Conservation (phyloP, 2,329 filamentous ascomycete species). For the Myriosclerotinia duriaeana region DNA sequence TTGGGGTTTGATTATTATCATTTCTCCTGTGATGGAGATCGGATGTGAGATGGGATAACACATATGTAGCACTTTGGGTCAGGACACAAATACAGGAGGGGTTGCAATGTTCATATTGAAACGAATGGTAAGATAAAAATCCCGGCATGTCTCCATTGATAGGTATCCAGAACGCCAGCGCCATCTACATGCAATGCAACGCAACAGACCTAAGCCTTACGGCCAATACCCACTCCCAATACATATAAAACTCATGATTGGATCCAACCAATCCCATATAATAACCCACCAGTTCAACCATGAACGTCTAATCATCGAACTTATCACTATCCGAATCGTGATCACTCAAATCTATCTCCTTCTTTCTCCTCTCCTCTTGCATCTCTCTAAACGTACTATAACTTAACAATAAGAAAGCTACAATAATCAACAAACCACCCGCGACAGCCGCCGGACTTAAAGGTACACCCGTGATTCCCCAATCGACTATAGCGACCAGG, state of each 20-base stretch:
- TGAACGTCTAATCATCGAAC: slow-evolving; percentile 40
- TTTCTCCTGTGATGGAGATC: neutral
- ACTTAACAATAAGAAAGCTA: slow-evolving; percentile 81
- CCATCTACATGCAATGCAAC: slow-evolving; percentile 15
- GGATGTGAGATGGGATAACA: neutral
- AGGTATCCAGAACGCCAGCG: slow-evolving; percentile 9
- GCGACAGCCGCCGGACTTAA: slow-evolving; percentile 72
- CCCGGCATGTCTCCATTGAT: neutral
- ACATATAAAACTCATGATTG: neutral
- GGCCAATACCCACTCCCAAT: neutral
- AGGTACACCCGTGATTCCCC: slow-evolving; percentile 75
- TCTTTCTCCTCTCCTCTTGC: slow-evolving; percentile 73
- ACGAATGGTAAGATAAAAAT: neutral
- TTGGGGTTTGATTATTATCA: neutral
- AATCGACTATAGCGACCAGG: slow-evolving; percentile 89
- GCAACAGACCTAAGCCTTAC: neutral
- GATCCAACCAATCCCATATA: neutral
- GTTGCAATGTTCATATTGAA: neutral
- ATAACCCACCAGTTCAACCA: neutral
- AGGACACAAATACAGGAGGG: neutral
- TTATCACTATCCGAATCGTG: slow-evolving; percentile 47
- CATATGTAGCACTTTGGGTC: neutral
- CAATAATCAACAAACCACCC: slow-evolving; percentile 84
- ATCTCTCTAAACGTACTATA: slow-evolving; percentile 95
- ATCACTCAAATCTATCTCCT: slow-evolving; percentile 44